Base-by-base conservation (phyloP, 257 asterid genomes). In the Scutellaria galericulata region DNA sequence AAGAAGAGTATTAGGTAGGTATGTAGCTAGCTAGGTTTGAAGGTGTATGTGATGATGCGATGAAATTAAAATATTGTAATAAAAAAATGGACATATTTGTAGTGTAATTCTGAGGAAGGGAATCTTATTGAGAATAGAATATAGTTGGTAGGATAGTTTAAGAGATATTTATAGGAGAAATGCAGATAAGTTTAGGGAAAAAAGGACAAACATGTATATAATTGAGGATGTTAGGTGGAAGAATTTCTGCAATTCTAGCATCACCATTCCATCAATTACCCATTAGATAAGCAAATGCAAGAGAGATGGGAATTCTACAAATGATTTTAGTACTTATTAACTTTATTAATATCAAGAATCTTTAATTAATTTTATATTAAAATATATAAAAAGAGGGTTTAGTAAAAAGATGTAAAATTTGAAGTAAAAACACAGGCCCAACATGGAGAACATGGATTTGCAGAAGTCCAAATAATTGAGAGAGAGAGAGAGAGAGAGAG, bases 141-240 rank as follows among this genome's bases (percentile, higher is more conserved):
- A 74, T 64, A 78, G 82, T 66, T 75, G 83, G 83, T 76, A 52
- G 79, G 70, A 75, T 64, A 45, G 52, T 48, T 71, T 77, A 48
- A 40, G 73, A 53, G 40, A 78, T 44, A 52, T 47, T 67, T 35
- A 55, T 12, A 31, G 66, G 40, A 72, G 48, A 75, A 65, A 52
- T 71, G 66, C 77, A 77, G 54, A 66, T 59, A 65, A 8, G 69
- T 51, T 66, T 48, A 51, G 20, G 75, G 69, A 75, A 71, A 74
- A 76, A 59, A 70, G 27, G 83, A 81, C 84, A 81, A 79, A 56
- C 54, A 69, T 39, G 22, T 15, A 54, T 64, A 81, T 78, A 70
- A 81, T 81, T 76, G 83, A 81, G 79, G 54, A 69, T 66, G 79
- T 76, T 78, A 70, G 88, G 82, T 73, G 78, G 70, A 57, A 56